Conservation (phyloP, 345 rosid species). For the Laguncularia racemosa region DNA sequence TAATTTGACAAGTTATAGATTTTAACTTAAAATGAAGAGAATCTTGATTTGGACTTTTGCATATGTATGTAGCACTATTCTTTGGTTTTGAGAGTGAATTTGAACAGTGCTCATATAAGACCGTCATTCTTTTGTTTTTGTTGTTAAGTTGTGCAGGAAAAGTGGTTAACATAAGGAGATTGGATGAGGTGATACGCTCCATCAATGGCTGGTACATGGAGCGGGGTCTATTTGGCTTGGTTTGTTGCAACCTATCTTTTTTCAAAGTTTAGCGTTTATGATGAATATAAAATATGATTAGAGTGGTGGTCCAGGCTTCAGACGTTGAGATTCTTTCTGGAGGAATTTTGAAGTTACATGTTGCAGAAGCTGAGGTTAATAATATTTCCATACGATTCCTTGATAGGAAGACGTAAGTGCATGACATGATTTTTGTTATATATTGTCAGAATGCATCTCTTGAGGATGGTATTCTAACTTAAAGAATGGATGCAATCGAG, state of each 20-base stretch:
- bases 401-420: slow-evolving; percentile 81
- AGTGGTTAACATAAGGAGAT: slow-evolving; percentile 72
- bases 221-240: slow-evolving; percentile 92
- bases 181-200: slow-evolving; percentile 83
- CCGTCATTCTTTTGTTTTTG: slow-evolving; percentile 38
- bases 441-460: not conserved
- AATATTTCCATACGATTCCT: slow-evolving; percentile 80
- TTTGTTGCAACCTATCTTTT: slow-evolving; percentile 20
- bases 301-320: slow-evolving; percentile 48
- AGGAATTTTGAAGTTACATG: slow-evolving; percentile 76
- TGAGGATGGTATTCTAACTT: no score
- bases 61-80: not conserved
- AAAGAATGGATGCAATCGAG: no score
- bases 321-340: slow-evolving; percentile 90
- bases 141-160: slow-evolving; percentile 89
- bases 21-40: no score
- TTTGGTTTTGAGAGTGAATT: slow-evolving; percentile 5
- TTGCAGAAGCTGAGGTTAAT: slow-evolving; percentile 93
- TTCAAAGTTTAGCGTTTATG: not conserved
- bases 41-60: not conserved
- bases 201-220: slow-evolving; percentile 95
- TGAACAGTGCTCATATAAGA: slow-evolving; percentile 15
- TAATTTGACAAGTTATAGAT: slow-evolving; percentile 9
- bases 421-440: slow-evolving; percentile 15
- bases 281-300: not conserved